phyloP scores from a whole-genome alignment of 2,329 filamentous ascomycete genomes.

The Penicillium olsonii region DNA sequence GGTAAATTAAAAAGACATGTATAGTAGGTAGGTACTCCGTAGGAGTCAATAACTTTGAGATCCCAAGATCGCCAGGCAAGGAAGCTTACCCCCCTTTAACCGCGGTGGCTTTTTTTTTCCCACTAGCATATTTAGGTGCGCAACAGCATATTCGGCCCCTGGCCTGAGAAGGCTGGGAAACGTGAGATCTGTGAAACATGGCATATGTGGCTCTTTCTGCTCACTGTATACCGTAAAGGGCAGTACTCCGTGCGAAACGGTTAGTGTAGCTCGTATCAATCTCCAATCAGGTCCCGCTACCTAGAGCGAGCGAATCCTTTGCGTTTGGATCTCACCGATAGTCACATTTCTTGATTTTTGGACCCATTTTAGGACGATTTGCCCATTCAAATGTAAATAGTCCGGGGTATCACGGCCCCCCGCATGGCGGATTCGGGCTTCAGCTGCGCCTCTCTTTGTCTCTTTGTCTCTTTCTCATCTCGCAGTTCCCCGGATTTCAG shows the following conservation, averaged over 20 bases:
- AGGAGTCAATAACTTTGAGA: too few relatives aligned
- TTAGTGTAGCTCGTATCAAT: background rate
- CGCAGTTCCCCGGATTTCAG: background rate
- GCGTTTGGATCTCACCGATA: constrained; percentile 4
- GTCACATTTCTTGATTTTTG: background rate
- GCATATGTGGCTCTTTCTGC: background rate
- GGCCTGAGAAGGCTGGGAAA: background rate
- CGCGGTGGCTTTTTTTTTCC: background rate
- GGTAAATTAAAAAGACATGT: too few relatives aligned
- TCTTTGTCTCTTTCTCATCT: background rate
- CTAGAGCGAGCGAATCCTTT: background rate
- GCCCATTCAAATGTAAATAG: background rate
- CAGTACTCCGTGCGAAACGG: too few relatives aligned
- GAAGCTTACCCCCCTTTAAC: background rate
- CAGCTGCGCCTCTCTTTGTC: constrained; percentile 8
- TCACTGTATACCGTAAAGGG: too few relatives aligned
- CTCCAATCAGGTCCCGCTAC: constrained; percentile 1
- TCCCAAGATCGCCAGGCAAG: too few relatives aligned
- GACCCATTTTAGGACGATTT: background rate
- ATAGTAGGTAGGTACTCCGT: too few relatives aligned
- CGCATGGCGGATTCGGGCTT: background rate
- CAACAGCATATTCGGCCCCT: background rate
- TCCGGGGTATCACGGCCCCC: background rate
- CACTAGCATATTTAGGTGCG: too few relatives aligned
- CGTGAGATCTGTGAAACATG: background rate